Evolutionary conservation across 495 filamentous ascomycete species (phyloP).

Genomic region (Pyrenula aspistea): DNA sequence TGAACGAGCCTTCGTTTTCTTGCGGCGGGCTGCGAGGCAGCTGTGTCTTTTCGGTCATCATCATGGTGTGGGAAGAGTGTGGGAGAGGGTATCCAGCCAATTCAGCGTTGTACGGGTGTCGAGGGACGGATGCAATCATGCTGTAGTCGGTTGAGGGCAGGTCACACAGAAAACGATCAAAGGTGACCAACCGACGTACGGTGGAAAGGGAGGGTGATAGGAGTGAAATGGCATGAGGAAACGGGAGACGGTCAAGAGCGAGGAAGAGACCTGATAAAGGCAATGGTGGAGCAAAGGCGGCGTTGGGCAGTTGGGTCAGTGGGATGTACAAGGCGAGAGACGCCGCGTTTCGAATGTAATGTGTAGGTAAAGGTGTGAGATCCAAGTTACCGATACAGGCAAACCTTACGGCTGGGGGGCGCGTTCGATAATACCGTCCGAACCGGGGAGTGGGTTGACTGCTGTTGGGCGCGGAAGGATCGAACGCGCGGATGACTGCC

Average conservation of each 20-base stretch:
- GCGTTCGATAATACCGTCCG: not conserved
- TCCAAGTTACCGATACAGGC: no score
- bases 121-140: conserved; percentile 26
- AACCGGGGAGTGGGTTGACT: not conserved
- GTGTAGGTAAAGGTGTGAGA: no score
- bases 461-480: not conserved
- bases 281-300: not conserved
- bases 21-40: not conserved
- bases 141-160: conserved; percentile 24
- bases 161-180: conserved; percentile 25
- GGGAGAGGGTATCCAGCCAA: not conserved
- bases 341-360: not conserved
- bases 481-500: not conserved
- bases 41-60: conserved; percentile 6
- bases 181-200: conserved; percentile 10
- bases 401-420: no score
- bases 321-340: not conserved
- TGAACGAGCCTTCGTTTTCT: not conserved
- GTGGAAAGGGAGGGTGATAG: conserved; percentile 9
- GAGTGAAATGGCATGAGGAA: not conserved
- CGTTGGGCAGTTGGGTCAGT: not conserved
- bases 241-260: not conserved
- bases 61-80: not conserved
- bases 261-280: not conserved
- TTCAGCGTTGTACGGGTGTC: conserved; percentile 7